A percentile compares a stretch with the other conserved stretches of the same genome.
These are phyloP conservation scores for Scorias spongiosa DNA, from an alignment of 2,329 filamentous ascomycete species.

Conservation along the genomic window DNA sequence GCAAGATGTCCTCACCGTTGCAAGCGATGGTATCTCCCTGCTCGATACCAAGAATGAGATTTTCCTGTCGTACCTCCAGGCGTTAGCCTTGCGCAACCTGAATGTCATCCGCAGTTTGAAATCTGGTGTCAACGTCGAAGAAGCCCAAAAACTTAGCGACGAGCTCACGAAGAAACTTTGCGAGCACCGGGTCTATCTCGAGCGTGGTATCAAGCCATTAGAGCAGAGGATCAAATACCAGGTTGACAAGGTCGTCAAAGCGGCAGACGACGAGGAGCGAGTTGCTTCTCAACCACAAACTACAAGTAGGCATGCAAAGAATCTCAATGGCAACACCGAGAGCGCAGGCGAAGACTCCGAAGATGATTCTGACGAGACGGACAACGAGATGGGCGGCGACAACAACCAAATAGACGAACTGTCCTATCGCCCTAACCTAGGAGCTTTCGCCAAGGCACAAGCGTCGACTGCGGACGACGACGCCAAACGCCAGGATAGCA, in stretches of 20 bases:
- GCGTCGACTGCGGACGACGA: constrained; percentile 13
- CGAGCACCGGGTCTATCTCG: constrained; percentile 79
- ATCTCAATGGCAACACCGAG: constrained; percentile 5
- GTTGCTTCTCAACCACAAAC: constrained; percentile 20
- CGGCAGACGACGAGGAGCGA: constrained; percentile 59
- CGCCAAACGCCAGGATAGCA: constrained; percentile 16
- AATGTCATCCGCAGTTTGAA: constrained; percentile 23
- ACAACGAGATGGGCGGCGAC: constrained; percentile 26
- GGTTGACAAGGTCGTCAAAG: constrained; percentile 84
- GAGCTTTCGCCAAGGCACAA: constrained; percentile 23
- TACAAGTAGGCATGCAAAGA: constrained; percentile 9
- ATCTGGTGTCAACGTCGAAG: constrained; percentile 20
- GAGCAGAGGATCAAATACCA: constrained; percentile 89
- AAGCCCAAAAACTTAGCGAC: constrained; percentile 37
- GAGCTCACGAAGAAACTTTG: constrained; percentile 74
- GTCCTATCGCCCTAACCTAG: constrained; percentile 46
- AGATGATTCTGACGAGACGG: constrained; percentile 22
- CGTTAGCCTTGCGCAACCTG: constrained; percentile 60
- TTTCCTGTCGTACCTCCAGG: constrained; percentile 90
- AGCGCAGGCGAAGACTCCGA: constrained; percentile 14
- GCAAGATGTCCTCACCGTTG: constrained; percentile 49
- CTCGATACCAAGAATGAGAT: constrained; percentile 94
- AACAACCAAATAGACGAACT: constrained; percentile 39
- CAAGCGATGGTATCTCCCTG: constrained; percentile 77
- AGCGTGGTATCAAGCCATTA: constrained; percentile 78